Base-by-base conservation (phyloP, 352 stramenopile genomes). In the Pythium aristosporum region DNA sequence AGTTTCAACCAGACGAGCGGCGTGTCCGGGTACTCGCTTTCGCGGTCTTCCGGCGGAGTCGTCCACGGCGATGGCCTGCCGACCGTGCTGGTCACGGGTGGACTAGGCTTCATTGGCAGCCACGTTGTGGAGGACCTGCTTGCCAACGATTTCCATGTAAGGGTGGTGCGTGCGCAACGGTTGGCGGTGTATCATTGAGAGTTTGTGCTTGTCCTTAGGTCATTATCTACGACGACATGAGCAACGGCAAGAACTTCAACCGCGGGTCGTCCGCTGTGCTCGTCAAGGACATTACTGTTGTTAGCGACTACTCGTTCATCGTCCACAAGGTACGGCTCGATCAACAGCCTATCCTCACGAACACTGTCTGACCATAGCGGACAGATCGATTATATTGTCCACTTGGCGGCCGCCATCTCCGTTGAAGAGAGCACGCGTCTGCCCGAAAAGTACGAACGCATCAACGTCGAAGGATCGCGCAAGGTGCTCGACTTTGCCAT, bases 141-240 rank as follows among this genome's bases (percentile, higher is more conserved):
- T 15, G 73, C 67, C 41, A 92, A 92, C 46, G 78, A 81, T 51
- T 93, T 92, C 63, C 72, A 91, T 69, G 82, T 91, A 65, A 57
- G 77, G 55, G 8, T 18, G 2, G 37, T 43, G n/a, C 13, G 34
- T 37, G n/a, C 52, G 25, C 20, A n/a, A 16, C 44, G 41, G 4
- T 25, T 20, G 5, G 39, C 25, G 20, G 23, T 53, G 4, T 28
- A 28, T 28, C 25, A 28, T 28, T 10, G 48, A 42, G 16, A 39
- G 16, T 6, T 18, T 36, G 41, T 32, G 34, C 16, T 71, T 57
- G n/a, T 20, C 36, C 12, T 15, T 49, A 91, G 82, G 85, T 94
- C 13, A 80, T 94, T 16, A 80, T 94, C 46, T 93, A 91, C 63
- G 86, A 94, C 52, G 84, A 94, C 67, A 93, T 93, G 86, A 94